Base-by-base conservation (phyloP, 2,329 filamentous ascomycete genomes). In the Diaporthe sp. region DNA sequence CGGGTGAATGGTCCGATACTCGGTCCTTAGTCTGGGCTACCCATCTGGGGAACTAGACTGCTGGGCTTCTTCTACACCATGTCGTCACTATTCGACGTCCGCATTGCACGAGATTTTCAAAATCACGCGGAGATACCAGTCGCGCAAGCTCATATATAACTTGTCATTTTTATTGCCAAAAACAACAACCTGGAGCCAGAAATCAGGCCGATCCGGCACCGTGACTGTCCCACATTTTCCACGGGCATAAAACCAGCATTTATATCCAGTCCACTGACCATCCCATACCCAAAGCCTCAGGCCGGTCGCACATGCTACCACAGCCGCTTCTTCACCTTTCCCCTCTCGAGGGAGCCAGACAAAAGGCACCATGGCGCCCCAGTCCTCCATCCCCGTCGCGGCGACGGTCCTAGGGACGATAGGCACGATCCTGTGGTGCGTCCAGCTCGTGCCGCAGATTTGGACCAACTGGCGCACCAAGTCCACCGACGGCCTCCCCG, bases 381-480 rank as follows among this genome's bases (percentile, higher is more conserved):
- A 76, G 42, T 39, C 60, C 58, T 60, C 74, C 49, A 76, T 72
- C 28, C 74, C 75, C 49, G 72, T 76, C n/a, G 67, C 76, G 22
- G 72, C 76, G 22, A 73, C 68, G 28, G 76, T 77, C 55, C 75
- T 76, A 7, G 75, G 76, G 34, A 83, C 82, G 3, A 83, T 84
- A 68, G 82, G 82, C 34, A 83, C 82, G 4, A 79, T 83, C 9
- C 78, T 86, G 4, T 87, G 85, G 85, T 86, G 84, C 76, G 77
- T 86, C 20, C 85, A 86, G 75, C 81, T 85, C 4, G 70, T 82
- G 31, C 80, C 82, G 8, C 81, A 83, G 77, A 92, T 93, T 84
- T 92, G 89, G 88, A 87, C 89, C 76, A 93, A 92, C 80, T 92
- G 89, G 87, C 85, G 86, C 28, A 87, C 84, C 17, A 92, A 93